Evolutionary conservation across 2,329 filamentous ascomycete species (phyloP).

Genomic region (Sarocladium kiliense): DNA sequence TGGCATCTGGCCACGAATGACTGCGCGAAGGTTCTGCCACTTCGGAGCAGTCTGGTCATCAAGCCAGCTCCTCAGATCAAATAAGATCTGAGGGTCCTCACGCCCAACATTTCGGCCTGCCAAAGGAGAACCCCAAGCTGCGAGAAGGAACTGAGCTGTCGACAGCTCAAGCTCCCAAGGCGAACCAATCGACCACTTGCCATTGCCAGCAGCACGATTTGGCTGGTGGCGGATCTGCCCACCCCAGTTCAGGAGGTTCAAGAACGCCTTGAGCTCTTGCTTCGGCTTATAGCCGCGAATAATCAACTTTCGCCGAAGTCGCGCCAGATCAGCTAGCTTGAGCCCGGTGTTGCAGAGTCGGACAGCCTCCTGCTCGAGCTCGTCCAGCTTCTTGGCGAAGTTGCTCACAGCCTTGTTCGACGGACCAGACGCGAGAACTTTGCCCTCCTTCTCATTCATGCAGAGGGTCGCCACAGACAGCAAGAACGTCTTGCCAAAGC

Average conservation of each 20-base stretch:
- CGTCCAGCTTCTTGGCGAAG: slow-evolving; percentile 12
- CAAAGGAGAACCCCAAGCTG: neutral
- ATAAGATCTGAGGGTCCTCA: neutral
- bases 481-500: slow-evolving; percentile 14
- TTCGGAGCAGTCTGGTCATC: neutral
- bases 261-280: neutral
- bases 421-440: slow-evolving; percentile 13
- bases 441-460: slow-evolving; percentile 10
- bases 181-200: neutral
- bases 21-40: neutral
- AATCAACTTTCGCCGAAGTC: neutral
- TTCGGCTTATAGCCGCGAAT: neutral
- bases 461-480: slow-evolving; percentile 8
- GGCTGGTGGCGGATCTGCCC: neutral
- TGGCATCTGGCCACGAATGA: neutral
- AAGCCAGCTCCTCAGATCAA: neutral
- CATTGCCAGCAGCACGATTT: neutral
- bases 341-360: neutral
- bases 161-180: slow-evolving; percentile 10
- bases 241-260: neutral
- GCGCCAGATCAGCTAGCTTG: neutral
- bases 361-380: neutral
- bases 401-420: slow-evolving; percentile 14
- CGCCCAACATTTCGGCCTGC: neutral
- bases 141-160: slow-evolving; percentile 4